Base-by-base conservation (phyloP, 768 basidiomycete genomes). In the Leccinum longicurvipes region DNA sequence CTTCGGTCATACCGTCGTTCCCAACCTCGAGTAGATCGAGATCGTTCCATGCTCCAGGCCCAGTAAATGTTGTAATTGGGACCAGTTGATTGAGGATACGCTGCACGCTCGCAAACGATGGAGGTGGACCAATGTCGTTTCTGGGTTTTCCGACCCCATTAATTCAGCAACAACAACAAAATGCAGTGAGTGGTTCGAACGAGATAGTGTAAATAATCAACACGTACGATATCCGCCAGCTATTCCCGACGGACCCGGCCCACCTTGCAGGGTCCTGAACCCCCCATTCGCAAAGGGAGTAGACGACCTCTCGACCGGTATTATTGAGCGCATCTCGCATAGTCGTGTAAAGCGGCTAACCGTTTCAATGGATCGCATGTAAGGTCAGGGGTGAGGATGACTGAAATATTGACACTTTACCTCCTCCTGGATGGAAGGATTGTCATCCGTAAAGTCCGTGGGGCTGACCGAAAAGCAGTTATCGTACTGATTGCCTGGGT, bases 21-120 rank as follows among this genome's bases (percentile, higher is more conserved):
- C 81, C 80, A 19, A 82, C 80, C 61, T 81, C 79, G 31, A 83
- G 72, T 70, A 82, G 66, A 62, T 82, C 81, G 21, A 82, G 69
- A 63, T 83, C 81, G 58, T 79, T 79, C 74, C 73, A 78, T 29
- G 67, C 72, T 19, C 78, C 80, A 1, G 71, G 77, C 32, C 73
- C 72, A 23, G 81, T 76, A 57, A 79, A 81, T 50, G 72, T 70
- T 25, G 79, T 77, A 24, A 82, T 73, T 4, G 80, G 82, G 5
- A 81, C 81, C 1, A 61, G 44, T 8, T 61, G 54, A 39, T 61
- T 61, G 25, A 61, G 39, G 48, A 61, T 59, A n/a, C 58, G 60
- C 5, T 44, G 44, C n/a, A 61, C 29, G 28, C n/a, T 56, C 25
- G 36, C 60, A 45, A 56, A 61, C 3, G 57, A 59, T 34, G 51